Evolutionary conservation across 129 eudicot species (phyloP).

Genomic region (Chrysanthemum makinoi): DNA sequence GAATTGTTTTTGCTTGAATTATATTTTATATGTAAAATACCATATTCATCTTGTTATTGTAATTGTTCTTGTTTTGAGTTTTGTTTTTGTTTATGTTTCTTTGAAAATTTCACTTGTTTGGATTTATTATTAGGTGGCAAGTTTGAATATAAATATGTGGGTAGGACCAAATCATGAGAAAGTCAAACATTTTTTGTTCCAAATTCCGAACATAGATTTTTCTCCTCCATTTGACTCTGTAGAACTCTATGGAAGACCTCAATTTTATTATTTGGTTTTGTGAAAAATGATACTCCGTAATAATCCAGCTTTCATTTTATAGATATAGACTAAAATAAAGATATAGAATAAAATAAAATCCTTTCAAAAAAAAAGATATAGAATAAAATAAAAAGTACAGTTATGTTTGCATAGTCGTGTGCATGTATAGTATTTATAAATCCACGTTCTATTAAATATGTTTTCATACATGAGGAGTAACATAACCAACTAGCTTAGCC

Average conservation of each 20-base stretch:
- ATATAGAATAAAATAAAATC: no score
- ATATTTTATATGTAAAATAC: no score
- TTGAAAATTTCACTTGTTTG: background rate
- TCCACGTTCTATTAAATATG: background rate
- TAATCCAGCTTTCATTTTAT: no score
- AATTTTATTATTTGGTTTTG: background rate
- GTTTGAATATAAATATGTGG: constrained; percentile 26
- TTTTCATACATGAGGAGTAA: background rate
- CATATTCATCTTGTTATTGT: background rate
- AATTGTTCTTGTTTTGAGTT: background rate
- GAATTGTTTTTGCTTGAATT: no score
- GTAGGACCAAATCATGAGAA: constrained; percentile 29
- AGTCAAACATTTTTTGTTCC: constrained; percentile 21
- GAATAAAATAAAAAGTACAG: no score
- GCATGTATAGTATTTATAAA: no score
- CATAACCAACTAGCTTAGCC: no score
- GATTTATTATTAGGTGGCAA: constrained; percentile 18
- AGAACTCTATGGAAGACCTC: constrained; percentile 10
- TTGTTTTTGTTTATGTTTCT: background rate
- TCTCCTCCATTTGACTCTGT: constrained; percentile 27
- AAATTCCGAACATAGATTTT: constrained; percentile 30
- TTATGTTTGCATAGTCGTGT: no score
- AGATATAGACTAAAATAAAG: no score
- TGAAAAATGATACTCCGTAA: no score
- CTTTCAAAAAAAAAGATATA: no score